Evolutionary conservation across 2,329 filamentous ascomycete genomes (phyloP), one percentile per base, ranked within the genome.

Genomic region (Mycosphaerella sp.): DNA sequence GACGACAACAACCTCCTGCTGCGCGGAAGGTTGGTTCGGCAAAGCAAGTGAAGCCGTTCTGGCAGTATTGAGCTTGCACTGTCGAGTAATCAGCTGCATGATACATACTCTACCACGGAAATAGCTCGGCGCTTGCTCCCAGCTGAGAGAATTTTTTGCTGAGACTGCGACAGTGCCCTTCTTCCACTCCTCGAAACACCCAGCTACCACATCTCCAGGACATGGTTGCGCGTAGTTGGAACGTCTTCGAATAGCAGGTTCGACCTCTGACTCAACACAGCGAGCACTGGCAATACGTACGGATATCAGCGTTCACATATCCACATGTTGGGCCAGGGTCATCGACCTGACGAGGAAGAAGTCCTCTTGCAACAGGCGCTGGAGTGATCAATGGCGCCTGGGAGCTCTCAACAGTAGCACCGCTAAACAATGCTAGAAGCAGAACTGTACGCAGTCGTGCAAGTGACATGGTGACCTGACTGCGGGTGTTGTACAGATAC

Each of bases 1-100:
- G 48, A 17, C 48, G 48, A 44, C 48, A 51, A 29, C 48, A 51
- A 10, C 48, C 48, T 26, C 48, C 48, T 39, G 48, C 48, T 38
- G 43, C 29, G 31, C 41, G 31, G 2, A 51, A 38, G 3, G 29
- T 45, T 11, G 40, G 41, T 29, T 51, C 48, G 4, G 41, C 48
- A 32, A 14, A 51, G 48, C 48, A 51, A 23, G 41, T 44, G 8
- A 23, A 51, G 21, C 48, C 48, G 9, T 43, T 14, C 4, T 23
- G 14, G 14, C 48, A 51, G 17, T 40, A 40, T 29, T 40, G 48
- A 44, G 48, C 17, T 11, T 34, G 6, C 32, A 45, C 48, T 51
- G 41, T 12, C 21, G 44, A 26, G 11, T 21, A 5, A 12, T 45
- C 26, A 45, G 44, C 17, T 32, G 12, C 17, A n/a, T 4, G 26